Conservation (phyloP, 257 asterid genomes). For the Solanum peruvianum region DNA sequence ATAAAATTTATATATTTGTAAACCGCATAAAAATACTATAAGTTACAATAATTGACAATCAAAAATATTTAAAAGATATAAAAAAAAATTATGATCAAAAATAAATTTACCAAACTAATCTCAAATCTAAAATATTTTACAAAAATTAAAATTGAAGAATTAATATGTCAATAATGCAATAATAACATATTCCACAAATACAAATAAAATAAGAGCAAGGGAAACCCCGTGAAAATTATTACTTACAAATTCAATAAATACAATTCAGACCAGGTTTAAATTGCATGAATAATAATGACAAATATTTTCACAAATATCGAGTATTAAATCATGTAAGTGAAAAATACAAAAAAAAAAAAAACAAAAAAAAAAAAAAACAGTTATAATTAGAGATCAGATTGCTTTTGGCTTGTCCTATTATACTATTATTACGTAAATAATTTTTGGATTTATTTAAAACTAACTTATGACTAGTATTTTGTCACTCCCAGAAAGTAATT, state of each 20-base stretch:
- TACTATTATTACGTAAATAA: not conserved
- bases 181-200: not conserved
- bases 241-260: not conserved
- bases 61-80: too few species aligned
- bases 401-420: not conserved
- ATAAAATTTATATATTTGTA: too few species aligned
- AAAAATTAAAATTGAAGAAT: too few species aligned
- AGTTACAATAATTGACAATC: not conserved
- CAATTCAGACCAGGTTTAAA: not conserved
- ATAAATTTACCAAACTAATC: too few species aligned
- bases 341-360: not conserved
- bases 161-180: not conserved
- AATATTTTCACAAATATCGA: not conserved
- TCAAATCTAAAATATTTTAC: not conserved
- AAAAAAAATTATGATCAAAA: too few species aligned
- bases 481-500: slow-evolving; percentile 2
- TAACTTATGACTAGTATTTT: not conserved
- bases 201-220: not conserved
- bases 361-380: too few species aligned
- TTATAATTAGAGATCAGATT: not conserved
- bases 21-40: too few species aligned
- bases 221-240: not conserved
- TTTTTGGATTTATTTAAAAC: not conserved
- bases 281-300: not conserved
- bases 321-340: not conserved